phyloP scores from a whole-genome alignment of 2,329 filamentous ascomycete species.

The Tolypocladium album region DNA sequence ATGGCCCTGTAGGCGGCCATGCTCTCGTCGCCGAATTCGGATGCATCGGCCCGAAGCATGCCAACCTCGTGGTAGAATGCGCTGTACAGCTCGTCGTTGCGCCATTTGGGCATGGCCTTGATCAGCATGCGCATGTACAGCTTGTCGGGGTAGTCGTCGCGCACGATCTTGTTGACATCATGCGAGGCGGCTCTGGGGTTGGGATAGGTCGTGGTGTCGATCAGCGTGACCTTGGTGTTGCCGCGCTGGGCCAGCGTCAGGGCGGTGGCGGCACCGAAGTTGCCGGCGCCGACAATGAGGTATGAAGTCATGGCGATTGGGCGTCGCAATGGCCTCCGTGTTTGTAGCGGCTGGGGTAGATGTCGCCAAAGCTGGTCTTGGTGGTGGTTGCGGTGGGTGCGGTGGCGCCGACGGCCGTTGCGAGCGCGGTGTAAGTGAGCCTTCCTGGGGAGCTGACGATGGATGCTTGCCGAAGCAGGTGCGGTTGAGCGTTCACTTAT shows the following conservation, averaged over 20 bases:
- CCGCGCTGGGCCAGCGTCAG: slow-evolving; percentile 20
- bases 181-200: slow-evolving; percentile 34
- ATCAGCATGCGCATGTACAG: slow-evolving; percentile 29
- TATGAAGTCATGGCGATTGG: slow-evolving; percentile 6
- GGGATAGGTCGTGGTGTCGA: slow-evolving; percentile 24
- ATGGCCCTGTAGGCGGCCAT: slow-evolving; percentile 24
- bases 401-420: neutral
- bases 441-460: neutral
- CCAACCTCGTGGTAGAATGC: slow-evolving; percentile 46
- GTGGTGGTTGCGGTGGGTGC: neutral
- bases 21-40: slow-evolving; percentile 33
- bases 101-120: slow-evolving; percentile 28
- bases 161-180: slow-evolving; percentile 32
- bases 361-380: neutral
- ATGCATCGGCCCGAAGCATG: slow-evolving; percentile 32
- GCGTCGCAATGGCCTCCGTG: neutral
- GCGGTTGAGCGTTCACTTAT: neutral
- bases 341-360: neutral
- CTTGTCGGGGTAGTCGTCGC: slow-evolving; percentile 28
- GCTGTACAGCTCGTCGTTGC: slow-evolving; percentile 37
- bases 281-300: slow-evolving; percentile 31
- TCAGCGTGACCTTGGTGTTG: slow-evolving; percentile 18
- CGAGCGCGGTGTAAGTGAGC: neutral
- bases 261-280: slow-evolving; percentile 32
- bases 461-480: neutral